Percentiles rank a stretch among this genome's conserved stretches.
phyloP scores from a whole-genome alignment of 495 filamentous ascomycete genomes.

The Aspergillus carlsbadensis region DNA sequence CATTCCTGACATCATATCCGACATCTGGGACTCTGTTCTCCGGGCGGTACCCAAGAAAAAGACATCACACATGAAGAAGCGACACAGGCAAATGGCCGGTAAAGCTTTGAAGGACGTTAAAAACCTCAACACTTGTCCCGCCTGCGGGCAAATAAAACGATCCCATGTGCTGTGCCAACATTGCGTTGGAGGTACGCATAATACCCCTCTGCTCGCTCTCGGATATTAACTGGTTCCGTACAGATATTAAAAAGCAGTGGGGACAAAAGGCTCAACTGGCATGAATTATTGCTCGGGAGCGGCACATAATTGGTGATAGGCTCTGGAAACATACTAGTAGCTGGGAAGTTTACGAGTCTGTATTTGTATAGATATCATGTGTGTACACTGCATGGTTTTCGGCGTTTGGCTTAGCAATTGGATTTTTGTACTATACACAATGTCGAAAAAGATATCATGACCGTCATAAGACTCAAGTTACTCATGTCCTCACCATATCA shows the following conservation, averaged over 20 bases:
- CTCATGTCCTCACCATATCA: too few species aligned
- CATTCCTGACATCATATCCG: conserved; percentile 60
- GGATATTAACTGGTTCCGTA: not conserved
- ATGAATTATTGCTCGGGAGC: conserved; percentile 6
- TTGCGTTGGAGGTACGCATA: conserved; percentile 66
- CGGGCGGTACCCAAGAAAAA: conserved; percentile 98
- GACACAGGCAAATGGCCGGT: conserved; percentile 87
- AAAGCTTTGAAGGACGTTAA: conserved; percentile 91
- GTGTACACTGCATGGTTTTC: conserved; percentile 42
- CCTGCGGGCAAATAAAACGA: conserved; percentile 83
- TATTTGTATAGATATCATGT: conserved; percentile 29
- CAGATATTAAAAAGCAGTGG: conserved; percentile 38
- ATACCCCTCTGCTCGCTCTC: not conserved
- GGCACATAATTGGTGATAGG: not conserved
- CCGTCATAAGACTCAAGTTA: too few species aligned
- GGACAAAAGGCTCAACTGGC: conserved; percentile 18
- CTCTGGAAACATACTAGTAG: not conserved
- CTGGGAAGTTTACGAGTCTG: conserved; percentile 7
- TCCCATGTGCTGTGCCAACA: conserved; percentile 83
- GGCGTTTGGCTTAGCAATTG: conserved; percentile 40
- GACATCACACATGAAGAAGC: conserved; percentile 94
- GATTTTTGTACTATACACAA: conserved; percentile 8
- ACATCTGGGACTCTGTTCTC: conserved; percentile 89
- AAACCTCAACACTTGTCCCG: conserved; percentile 79
- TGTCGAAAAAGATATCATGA: not conserved